phyloP scores from a whole-genome alignment of 768 basidiomycete species.

The Suillus discolor region DNA sequence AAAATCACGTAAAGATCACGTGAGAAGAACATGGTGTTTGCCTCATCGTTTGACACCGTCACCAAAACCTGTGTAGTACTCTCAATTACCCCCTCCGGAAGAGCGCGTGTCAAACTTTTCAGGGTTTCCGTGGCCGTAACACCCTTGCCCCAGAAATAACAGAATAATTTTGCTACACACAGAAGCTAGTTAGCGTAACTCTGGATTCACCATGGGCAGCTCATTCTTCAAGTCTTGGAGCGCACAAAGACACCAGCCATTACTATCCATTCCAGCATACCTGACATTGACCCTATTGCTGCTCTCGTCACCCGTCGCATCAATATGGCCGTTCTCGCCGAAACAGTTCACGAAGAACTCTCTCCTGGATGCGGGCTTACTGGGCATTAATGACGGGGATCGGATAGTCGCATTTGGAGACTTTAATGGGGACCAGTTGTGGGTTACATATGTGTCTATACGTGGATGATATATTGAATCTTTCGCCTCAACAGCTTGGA shows the following conservation, averaged over 20 bases:
- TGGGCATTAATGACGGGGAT: slow-evolving; percentile 74
- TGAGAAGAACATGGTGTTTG: neutral
- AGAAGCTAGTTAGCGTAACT: neutral
- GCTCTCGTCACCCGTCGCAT: slow-evolving; percentile 25
- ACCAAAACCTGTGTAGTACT: neutral
- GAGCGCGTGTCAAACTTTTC: neutral
- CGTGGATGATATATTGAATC: slow-evolving; percentile 1
- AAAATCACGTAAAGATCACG: neutral
- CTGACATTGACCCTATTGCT: slow-evolving; percentile 16
- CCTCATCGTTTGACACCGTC: neutral
- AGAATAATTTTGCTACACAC: neutral
- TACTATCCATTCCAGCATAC: slow-evolving; percentile 1
- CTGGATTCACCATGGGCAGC: neutral
- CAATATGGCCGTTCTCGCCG: slow-evolving; percentile 84
- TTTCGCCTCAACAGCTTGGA: slow-evolving; percentile 60
- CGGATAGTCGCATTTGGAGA: slow-evolving; percentile 91
- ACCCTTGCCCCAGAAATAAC: neutral
- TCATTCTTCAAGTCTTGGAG: slow-evolving; percentile 4
- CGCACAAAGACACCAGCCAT: slow-evolving; percentile 5
- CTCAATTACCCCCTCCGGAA: neutral
- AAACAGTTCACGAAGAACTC: slow-evolving; percentile 85
- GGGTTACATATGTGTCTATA: slow-evolving; percentile 31
- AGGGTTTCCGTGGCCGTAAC: neutral
- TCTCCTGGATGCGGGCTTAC: slow-evolving; percentile 74
- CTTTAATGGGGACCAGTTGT: slow-evolving; percentile 97